Evolutionary conservation across 768 basidiomycete species (phyloP), one percentile per base, ranked within the genome.

Genomic region (Pholiota molesta): DNA sequence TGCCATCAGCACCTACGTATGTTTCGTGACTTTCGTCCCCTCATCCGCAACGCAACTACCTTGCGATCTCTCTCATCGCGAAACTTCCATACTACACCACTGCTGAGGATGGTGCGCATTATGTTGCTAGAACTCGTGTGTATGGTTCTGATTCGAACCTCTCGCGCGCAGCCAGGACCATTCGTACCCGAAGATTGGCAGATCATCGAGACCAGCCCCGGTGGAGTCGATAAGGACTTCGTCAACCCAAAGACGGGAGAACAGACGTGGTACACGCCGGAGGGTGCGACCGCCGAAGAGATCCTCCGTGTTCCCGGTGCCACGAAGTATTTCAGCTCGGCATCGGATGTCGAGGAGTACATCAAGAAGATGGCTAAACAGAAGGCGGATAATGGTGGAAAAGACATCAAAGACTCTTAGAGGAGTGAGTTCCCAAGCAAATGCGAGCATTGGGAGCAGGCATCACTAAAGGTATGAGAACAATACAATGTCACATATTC

Each of bases 141-240:
- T 13, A n/a, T n/a, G n/a, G n/a, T n/a, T n/a, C n/a, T n/a, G n/a
- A n/a, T n/a, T n/a, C n/a, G n/a, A n/a, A n/a, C n/a, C n/a, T n/a
- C n/a, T n/a, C n/a, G n/a, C n/a, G 14, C 11, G 10, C 35, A 26
- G 19, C 42, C 14, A 44, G 13, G 13, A 49, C 23, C 11, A 11
- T 23, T 49, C 47, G 23, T 23, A 3, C 64, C 64, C 9, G 61
- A 29, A 54, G 65, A 66, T 21, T 66, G 65, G 65, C 52, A 55
- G 28, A 63, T 66, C 37, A 52, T 66, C 35, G 60, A 61, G 54
- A 61, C 62, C 3, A 63, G 62, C 26, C 62, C 62, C n/a, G 51
- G 62, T 29, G 65, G 65, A 23, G 31, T 61, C 14, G 65, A 66
- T 14, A 60, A 44, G 19, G 40, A 44, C 7, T 62, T 66, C 39